Evolutionary conservation across 768 basidiomycete genomes (phyloP), one percentile per base, ranked within the genome.

Genomic region (Butyriboletus loyo): DNA sequence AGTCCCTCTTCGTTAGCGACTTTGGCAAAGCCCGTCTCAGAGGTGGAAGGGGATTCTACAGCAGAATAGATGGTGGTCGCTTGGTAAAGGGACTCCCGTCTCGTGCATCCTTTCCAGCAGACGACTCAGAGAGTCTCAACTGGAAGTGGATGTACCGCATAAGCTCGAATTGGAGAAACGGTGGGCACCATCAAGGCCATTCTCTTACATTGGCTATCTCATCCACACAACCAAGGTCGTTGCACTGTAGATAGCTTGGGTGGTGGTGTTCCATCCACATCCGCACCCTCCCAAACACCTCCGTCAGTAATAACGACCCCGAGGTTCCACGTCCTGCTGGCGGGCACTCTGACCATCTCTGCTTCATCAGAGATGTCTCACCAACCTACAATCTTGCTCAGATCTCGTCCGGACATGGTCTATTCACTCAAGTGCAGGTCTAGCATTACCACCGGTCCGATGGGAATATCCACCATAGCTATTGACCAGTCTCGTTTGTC

Each of bases 131-230:
- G 42, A 65, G 69, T 32, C 65, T 72, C 28, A 80, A 89, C 63
- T 92, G 89, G 89, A 90, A 88, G 68, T 87, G 82, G 81, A 89
- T 91, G 88, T 91, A 89, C 67, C 79, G 87, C 50, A 86, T 90
- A 56, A 89, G 86, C 59, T 83, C 83, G 15, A 91, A 91, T 59
- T 92, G 89, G 89, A 79, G 79, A 66, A 86, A 72, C 69, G 89
- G 89, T 90, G 61, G 58, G 76, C 64, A 50, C 31, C 41, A 40
- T 47, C 40, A 38, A 35, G 59, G 25, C 52, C 21, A 46, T 50
- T 62, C 34, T 53, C 31, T 31, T 51, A 31, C 41, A n/a, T 49
- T 59, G 55, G 48, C 47, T 30, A 54, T 65, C 50, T 60, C 50
- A 63, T 54, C 56, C 63, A 62, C 44, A 36, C 37, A 34, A 56